Percentiles rank a stretch among this genome's conserved stretches.
Conservation (phyloP, 129 eudicot genomes). For the Chrysanthemum makinoi region DNA sequence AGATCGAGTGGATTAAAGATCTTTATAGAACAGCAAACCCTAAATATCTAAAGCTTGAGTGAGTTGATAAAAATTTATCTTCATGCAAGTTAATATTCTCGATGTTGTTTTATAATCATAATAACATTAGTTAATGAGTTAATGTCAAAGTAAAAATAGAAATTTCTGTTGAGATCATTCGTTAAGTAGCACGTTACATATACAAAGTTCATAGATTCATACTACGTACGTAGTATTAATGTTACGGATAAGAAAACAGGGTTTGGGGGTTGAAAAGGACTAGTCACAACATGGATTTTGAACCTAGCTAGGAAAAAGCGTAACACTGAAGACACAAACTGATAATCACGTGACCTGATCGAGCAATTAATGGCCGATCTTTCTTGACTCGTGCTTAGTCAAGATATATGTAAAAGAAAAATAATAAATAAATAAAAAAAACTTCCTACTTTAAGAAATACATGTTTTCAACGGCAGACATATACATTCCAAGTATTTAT, state of each 20-base stretch:
- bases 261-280: conserved; percentile 16
- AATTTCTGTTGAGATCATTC: neutral
- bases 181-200: neutral
- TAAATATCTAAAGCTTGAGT: neutral
- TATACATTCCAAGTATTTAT: no score
- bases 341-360: conserved; percentile 17
- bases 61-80: no score
- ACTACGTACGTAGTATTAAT: neutral
- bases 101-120: no score
- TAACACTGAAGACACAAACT: conserved; percentile 11
- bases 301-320: neutral
- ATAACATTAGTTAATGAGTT: neutral
- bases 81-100: no score
- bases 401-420: neutral
- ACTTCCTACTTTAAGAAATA: no score
- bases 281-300: conserved; percentile 4
- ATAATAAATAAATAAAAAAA: no score
- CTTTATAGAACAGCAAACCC: no score
- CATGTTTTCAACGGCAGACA: no score
- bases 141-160: neutral
- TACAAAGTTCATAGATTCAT: neutral
- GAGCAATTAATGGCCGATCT: conserved; percentile 21
- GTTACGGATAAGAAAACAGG: neutral
- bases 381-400: conserved; percentile 21
- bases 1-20: no score